Evolutionary conservation across 768 basidiomycete species (phyloP).

Genomic region (Tricholomella constricta): DNA sequence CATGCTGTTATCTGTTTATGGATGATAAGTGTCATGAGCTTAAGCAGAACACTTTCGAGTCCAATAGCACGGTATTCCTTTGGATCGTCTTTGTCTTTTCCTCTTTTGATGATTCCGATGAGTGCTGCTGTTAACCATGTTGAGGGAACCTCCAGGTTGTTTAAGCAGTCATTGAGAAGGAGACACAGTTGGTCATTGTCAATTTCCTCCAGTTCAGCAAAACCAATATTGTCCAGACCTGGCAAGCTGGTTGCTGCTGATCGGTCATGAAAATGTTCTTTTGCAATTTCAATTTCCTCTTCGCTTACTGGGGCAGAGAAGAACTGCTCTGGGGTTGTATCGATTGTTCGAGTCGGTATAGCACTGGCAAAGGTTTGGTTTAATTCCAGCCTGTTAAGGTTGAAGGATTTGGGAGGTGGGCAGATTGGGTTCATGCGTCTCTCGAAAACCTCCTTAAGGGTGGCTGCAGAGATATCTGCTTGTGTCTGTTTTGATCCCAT

Average conservation of each 20-base stretch:
- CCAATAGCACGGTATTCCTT: conserved; percentile 20
- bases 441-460: neutral
- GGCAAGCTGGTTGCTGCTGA: neutral
- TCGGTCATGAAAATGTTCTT: conserved; percentile 4
- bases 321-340: neutral
- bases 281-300: conserved; percentile 7
- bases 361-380: neutral
- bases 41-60: conserved; percentile 22
- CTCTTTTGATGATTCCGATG: conserved; percentile 12
- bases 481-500: neutral
- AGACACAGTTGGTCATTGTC: neutral
- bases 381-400: neutral
- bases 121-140: conserved; percentile 1
- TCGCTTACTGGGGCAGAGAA: conserved; percentile 1
- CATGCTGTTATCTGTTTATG: conserved; percentile 17
- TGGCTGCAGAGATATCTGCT: neutral
- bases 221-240: conserved; percentile 2
- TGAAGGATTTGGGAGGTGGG: neutral
- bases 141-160: neutral
- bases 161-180: conserved; percentile 5
- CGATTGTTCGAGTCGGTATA: neutral
- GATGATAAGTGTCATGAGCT: conserved; percentile 24
- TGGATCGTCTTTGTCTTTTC: conserved; percentile 15
- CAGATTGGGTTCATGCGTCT: neutral
- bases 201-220: conserved; percentile 2